Percentiles rank a stretch among this genome's conserved stretches.
Evolutionary conservation across 176 grass and related monocot genomes (phyloP).

Genomic region (Raddia guianensis): DNA sequence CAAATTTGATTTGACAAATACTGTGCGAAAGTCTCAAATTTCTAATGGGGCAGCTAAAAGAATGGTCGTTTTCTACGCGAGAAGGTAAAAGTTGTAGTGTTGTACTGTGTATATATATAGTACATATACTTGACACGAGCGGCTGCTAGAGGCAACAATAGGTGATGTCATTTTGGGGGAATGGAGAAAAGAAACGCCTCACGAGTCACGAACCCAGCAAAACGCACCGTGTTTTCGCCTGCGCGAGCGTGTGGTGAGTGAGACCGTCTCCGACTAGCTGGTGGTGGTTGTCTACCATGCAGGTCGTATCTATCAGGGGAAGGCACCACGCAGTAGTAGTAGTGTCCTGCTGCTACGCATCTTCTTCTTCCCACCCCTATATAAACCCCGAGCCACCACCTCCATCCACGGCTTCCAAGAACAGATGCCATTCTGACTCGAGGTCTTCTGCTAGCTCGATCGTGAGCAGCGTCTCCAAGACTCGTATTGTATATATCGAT

Average conservation of each 20-base stretch:
- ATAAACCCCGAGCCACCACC: conserved; percentile 34
- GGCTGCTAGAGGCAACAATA: not conserved
- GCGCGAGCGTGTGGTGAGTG: conserved; percentile 37
- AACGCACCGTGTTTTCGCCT: not conserved
- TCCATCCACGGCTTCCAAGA: conserved; percentile 46
- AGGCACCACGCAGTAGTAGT: conserved; percentile 13
- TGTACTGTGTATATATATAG: no score
- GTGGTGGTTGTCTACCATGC: conserved; percentile 17
- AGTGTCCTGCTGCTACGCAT: not conserved
- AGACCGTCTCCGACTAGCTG: not conserved
- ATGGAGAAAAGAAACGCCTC: not conserved
- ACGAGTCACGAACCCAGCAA: not conserved
- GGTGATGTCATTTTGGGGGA: not conserved
- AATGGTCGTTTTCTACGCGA: not conserved
- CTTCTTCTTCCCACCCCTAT: conserved; percentile 7
- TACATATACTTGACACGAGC: not conserved
- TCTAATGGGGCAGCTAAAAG: not conserved
- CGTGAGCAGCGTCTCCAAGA: not conserved
- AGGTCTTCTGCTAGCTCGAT: not conserved
- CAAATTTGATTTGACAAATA: not conserved
- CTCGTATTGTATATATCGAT: not conserved
- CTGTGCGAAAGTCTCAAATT: not conserved
- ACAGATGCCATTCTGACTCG: conserved; percentile 30
- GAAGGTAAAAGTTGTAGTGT: not conserved
- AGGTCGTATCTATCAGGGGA: not conserved